phyloP scores from a whole-genome alignment of 805 yeast genomes.

The Ogataea parapolymorpha region DNA sequence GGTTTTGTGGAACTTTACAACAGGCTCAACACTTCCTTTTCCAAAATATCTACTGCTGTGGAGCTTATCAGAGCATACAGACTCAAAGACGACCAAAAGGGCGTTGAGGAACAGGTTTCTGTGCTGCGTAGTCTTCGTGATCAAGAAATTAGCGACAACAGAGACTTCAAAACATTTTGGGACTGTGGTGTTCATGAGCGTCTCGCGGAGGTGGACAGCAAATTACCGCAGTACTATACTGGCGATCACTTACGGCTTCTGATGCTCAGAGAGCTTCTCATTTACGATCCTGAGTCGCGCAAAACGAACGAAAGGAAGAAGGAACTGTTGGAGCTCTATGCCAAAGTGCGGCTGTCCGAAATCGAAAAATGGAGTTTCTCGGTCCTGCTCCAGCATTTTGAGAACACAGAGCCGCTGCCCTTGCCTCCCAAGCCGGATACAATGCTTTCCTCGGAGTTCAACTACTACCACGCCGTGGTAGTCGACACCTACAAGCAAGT shows the following conservation, averaged over 20 bases:
- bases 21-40: slow-evolving; percentile 48
- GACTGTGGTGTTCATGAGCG: slow-evolving; percentile 41
- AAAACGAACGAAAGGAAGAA: slow-evolving; percentile 23
- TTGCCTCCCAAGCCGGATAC: slow-evolving; percentile 17
- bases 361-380: slow-evolving; percentile 38
- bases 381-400: slow-evolving; percentile 13
- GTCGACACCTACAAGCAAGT: slow-evolving; percentile 24
- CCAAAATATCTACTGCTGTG: slow-evolving; percentile 37
- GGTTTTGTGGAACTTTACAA: slow-evolving; percentile 62
- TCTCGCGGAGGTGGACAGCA: slow-evolving; percentile 17
- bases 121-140: slow-evolving; percentile 16
- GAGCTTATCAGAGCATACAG: slow-evolving; percentile 35
- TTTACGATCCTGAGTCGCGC: slow-evolving; percentile 32
- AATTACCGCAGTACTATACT: slow-evolving; percentile 25
- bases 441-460: slow-evolving; percentile 20
- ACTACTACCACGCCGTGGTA: slow-evolving; percentile 22
- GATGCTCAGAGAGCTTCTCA: slow-evolving; percentile 38
- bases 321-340: slow-evolving; percentile 13
- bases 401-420: neutral
- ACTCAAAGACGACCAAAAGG: slow-evolving; percentile 24
- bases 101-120: slow-evolving; percentile 15
- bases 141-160: slow-evolving; percentile 47
- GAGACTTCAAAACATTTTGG: slow-evolving; percentile 57
- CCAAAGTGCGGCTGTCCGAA: slow-evolving; percentile 26
- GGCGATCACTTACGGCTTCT: slow-evolving; percentile 32